phyloP scores from a whole-genome alignment of 164 flowering plant species.

The Chimonanthus salicifolius region DNA sequence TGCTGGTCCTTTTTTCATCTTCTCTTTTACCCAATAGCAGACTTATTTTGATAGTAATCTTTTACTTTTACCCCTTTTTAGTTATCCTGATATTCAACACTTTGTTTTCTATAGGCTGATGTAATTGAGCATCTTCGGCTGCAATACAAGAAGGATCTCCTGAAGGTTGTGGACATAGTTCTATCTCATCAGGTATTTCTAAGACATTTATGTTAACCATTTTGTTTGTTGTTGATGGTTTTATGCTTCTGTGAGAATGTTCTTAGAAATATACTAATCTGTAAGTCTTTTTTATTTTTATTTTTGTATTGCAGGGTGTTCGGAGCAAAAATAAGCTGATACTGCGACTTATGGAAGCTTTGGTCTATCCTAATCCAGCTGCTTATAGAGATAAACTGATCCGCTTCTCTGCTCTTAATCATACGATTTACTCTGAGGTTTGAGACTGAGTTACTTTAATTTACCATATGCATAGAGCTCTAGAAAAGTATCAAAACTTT shows the following conservation, averaged over 20 bases:
- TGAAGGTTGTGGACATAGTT: conserved; percentile 88
- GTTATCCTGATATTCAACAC: not conserved
- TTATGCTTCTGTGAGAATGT: not conserved
- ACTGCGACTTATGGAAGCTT: conserved; percentile 85
- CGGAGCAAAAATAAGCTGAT: conserved; percentile 85
- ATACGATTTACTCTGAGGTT: conserved; percentile 93
- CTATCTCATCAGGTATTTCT: conserved; percentile 92
- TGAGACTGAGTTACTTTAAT: conserved; percentile 7
- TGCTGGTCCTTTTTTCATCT: too few species aligned
- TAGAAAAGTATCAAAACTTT: not conserved
- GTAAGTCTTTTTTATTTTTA: not conserved
- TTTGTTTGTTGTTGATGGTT: not conserved
- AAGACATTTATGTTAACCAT: not conserved
- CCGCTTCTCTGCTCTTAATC: conserved; percentile 86
- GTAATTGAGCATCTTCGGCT: conserved; percentile 96
- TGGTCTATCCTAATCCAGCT: conserved; percentile 99
- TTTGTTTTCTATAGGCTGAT: conserved; percentile 65
- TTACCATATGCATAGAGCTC: not conserved
- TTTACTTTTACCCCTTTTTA: not conserved
- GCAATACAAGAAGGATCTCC: conserved; percentile 85
- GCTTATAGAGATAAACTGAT: conserved; percentile 89
- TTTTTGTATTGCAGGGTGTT: conserved; percentile 63
- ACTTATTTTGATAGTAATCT: not conserved
- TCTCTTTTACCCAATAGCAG: not conserved
- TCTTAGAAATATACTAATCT: not conserved